phyloP scores from a whole-genome alignment of 1,284 basidiomycete species.

The Sporisorium scitamineum region DNA sequence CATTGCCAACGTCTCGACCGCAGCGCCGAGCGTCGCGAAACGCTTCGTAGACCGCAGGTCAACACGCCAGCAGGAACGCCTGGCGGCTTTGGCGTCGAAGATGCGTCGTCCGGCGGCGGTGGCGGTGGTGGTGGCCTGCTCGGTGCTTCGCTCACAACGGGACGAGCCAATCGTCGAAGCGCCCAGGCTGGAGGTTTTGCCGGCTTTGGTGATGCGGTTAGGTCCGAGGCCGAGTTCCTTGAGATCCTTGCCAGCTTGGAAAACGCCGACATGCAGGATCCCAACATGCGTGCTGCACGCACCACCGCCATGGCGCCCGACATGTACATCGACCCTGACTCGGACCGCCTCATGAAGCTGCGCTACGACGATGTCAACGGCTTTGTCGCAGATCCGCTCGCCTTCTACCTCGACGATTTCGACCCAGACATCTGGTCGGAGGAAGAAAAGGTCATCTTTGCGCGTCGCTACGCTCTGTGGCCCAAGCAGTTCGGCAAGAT shows the following conservation, averaged over 20 bases:
- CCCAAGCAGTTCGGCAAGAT: constrained; percentile 95
- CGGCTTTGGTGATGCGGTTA: constrained; percentile 84
- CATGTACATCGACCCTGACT: constrained; percentile 80
- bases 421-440: constrained; percentile 78
- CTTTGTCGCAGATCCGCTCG: constrained; percentile 80
- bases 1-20: constrained; percentile 63
- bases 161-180: constrained; percentile 54
- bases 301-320: constrained; percentile 93
- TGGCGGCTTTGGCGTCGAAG: constrained; percentile 39
- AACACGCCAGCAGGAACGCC: constrained; percentile 46
- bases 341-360: constrained; percentile 72
- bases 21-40: constrained; percentile 55
- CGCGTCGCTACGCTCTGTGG: constrained; percentile 82
- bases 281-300: constrained; percentile 83
- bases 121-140: constrained; percentile 28
- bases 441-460: constrained; percentile 83
- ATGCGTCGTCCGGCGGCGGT: constrained; percentile 15
- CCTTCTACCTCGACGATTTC: constrained; percentile 72
- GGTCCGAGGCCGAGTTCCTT: constrained; percentile 95
- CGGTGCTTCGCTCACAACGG: constrained; percentile 26
- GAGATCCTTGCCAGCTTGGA: constrained; percentile 93
- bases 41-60: constrained; percentile 35
- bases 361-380: constrained; percentile 86
- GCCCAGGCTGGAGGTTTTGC: constrained; percentile 54
- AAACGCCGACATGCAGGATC: constrained; percentile 90